Evolutionary conservation across 208 protist genomes (phyloP), one percentile per base, ranked within the genome.

Genomic region (Angomonas desouzai): DNA sequence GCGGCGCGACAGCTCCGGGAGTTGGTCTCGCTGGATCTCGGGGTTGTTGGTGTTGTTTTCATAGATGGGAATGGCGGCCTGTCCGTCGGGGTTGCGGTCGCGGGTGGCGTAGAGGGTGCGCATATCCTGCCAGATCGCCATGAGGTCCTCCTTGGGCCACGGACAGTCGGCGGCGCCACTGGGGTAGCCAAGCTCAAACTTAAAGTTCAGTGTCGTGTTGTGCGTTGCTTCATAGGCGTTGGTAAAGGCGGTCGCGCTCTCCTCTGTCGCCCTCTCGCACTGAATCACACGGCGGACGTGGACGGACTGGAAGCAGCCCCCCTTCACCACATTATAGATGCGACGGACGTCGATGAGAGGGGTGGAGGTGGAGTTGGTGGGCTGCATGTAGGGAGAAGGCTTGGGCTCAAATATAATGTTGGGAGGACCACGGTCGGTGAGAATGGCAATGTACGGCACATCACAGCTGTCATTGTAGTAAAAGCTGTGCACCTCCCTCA

Each of bases 321-420:
- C 66, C 28, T 66, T 40, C 13, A 80, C 33, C 6, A 76, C 47
- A 16, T 58, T 40, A n/a, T 29, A 40, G 20, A 80, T 32, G 3
- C 47, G 55, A 16, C 48, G 28, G 43, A 73, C 70, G 34, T 57
- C 62, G n/a, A 70, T 23, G 23, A 6, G 36, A 4, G 64, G 56
- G 48, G 45, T 67, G 56, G 72, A 80, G 28, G n/a, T n/a, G 23
- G 30, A 13, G 22, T 66, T 48, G 27, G 70, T 34, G 36, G 67
- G 38, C 18, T 61, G 29, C 16, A 64, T 69, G 45, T 63, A 76
- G 33, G 22, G 23, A 2, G 74, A 69, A 1, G 69, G 49, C 20
- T 64, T 67, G 7, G 74, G 74, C 30, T 76, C 64, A 33, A 80
- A 76, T 1, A 80, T 27, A 30, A 76, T 59, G 59, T 80, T 70